phyloP scores from a whole-genome alignment of 2,329 filamentous ascomycete genomes.

The Fusarium concolor region DNA sequence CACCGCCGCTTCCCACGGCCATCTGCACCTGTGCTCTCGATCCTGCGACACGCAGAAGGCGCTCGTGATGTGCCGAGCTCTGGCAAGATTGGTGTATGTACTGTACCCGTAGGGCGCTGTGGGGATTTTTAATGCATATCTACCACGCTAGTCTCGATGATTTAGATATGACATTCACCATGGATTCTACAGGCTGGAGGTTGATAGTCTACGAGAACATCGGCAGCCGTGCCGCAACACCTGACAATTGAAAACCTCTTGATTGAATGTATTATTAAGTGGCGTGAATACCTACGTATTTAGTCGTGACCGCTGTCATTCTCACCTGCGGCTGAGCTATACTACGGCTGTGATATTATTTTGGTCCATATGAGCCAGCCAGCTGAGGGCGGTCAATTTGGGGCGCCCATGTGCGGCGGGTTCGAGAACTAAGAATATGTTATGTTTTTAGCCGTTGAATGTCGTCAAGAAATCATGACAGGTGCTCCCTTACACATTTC shows the following conservation, averaged over 20 bases:
- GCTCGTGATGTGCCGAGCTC: constrained; percentile 14
- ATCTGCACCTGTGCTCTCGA: constrained; percentile 13
- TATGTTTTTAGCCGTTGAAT: constrained; percentile 10
- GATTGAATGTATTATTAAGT: background rate
- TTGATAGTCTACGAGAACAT: background rate
- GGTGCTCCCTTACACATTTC: constrained; percentile 1
- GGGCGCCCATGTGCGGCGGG: constrained; percentile 7
- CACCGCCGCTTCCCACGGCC: constrained; percentile 28
- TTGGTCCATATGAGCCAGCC: background rate
- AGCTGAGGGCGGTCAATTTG: constrained; percentile 16
- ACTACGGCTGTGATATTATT: background rate
- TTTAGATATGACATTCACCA: constrained; percentile 10
- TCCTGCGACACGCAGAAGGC: constrained; percentile 12
- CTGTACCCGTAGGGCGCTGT: constrained; percentile 1
- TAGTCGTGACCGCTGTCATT: background rate
- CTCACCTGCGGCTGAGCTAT: constrained; percentile 4
- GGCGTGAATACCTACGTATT: constrained; percentile 2
- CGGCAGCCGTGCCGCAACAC: background rate
- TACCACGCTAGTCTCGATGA: constrained; percentile 14
- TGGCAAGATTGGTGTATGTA: constrained; percentile 1
- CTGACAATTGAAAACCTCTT: background rate
- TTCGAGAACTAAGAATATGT: constrained; percentile 14
- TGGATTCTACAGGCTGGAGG: background rate
- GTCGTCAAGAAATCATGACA: constrained; percentile 8
- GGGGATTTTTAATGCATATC: constrained; percentile 25